Evolutionary conservation across 2,329 filamentous ascomycete genomes (phyloP), one percentile per base, ranked within the genome.

Genomic region (Diaporthe capsici): DNA sequence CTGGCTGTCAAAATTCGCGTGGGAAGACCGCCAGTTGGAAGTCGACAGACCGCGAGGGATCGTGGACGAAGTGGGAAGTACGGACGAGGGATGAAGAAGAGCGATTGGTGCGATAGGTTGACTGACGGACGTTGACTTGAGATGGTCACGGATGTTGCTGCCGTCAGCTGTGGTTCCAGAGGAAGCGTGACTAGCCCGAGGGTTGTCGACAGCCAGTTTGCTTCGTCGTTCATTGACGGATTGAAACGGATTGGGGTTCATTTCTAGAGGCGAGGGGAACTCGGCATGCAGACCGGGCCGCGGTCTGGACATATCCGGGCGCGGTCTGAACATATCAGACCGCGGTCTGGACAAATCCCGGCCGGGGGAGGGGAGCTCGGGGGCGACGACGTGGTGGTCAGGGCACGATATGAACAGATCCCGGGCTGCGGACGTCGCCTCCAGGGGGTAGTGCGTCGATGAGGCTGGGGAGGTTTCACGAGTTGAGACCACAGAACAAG

Each of bases 401-500:
- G 71, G 25, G 12, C 25, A 51, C 10, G 49, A 42, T 44, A 31
- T 61, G 34, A 73, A 44, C 25, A 53, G 17, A 9, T 53, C 58
- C 34, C 22, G 31, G 47, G n/a, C 47, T 4, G 61, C 22, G 15
- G 71, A 44, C 12, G 39, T 53, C n/a, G 37, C 51, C 37, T 61
- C 39, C 20, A 63, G 63, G n/a, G 22, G 65, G 13, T 73, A 37
- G 28, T 75, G 63, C 17, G 61, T 75, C 55, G 70, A 75, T 65
- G 49, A 71, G 63, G 70, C 63, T 75, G 76, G 76, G 47, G 73
- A 77, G 44, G 73, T 77, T 68, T 75, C 70, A 53, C 76, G 72
- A 51, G 70, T 77, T 37, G 71, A 75, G 31, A 65, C 65, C 37
- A 63, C 70, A 53, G 76, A 75, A 57, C 49, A 61, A 39, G 57